Evolutionary conservation across 176 grass and related monocot genomes (phyloP).

Genomic region (Bothriochloa decipiens): DNA sequence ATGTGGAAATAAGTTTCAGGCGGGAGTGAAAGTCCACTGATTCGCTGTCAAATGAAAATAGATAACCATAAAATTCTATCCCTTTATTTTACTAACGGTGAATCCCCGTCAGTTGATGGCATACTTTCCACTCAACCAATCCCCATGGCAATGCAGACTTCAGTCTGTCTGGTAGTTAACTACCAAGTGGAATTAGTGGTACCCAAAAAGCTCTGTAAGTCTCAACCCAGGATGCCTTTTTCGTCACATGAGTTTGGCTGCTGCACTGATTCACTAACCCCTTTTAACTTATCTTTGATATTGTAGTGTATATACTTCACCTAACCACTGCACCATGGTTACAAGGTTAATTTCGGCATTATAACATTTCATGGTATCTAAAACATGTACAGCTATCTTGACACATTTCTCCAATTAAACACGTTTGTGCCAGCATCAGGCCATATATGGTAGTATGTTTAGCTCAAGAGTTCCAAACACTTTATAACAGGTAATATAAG

Average conservation of each 20-base stretch:
- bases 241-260: slow-evolving; percentile 18
- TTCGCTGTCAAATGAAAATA: neutral
- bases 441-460: neutral
- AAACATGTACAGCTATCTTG: neutral
- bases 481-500: neutral
- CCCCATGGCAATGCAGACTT: neutral
- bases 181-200: neutral
- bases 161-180: neutral
- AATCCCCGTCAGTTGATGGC: neutral
- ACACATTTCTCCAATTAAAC: neutral
- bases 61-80: neutral
- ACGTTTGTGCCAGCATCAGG: slow-evolving; percentile 2
- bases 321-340: neutral
- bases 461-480: neutral
- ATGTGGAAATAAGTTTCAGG: neutral
- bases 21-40: neutral
- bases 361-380: neutral
- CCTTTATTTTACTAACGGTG: neutral
- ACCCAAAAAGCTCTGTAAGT: neutral
- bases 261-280: slow-evolving; percentile 21
- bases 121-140: neutral
- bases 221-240: neutral
- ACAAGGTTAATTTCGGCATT: slow-evolving; percentile 6
- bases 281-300: neutral
- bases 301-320: neutral